These are phyloP conservation scores for Ochetophila trinervis DNA, from an alignment of 306 rosid species.

Conservation along the genomic window DNA sequence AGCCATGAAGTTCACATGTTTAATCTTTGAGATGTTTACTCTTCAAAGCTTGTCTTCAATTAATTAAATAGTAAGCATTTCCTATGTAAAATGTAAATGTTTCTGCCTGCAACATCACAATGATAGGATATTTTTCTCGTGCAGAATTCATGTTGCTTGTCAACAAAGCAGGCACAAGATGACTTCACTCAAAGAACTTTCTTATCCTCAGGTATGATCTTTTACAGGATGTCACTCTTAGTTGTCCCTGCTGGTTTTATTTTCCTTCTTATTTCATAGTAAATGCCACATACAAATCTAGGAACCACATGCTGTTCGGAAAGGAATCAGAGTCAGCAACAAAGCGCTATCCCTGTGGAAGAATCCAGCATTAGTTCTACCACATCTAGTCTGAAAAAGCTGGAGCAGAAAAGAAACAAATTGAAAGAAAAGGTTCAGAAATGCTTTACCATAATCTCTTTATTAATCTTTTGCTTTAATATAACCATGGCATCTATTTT, in stretches of 20 bases:
- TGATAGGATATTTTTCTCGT: slow-evolving; percentile 1
- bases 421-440: slow-evolving; percentile 45
- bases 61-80: background rate
- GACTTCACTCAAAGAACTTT: slow-evolving; percentile 36
- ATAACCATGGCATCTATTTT: too few species aligned
- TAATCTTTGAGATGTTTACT: background rate
- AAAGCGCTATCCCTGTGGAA: slow-evolving; percentile 22
- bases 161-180: slow-evolving; percentile 30
- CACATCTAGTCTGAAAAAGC: slow-evolving; percentile 31
- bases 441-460: slow-evolving; percentile 15
- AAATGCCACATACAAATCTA: slow-evolving; percentile 13
- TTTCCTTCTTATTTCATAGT: slow-evolving; percentile 24
- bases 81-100: background rate
- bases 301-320: slow-evolving; percentile 37
- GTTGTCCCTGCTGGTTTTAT: slow-evolving; percentile 11
- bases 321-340: slow-evolving; percentile 17
- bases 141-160: slow-evolving; percentile 48
- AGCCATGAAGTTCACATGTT: background rate
- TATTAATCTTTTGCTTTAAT: background rate
- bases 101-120: background rate
- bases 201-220: slow-evolving; percentile 41
- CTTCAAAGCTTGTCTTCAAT: background rate
- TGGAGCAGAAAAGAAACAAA: slow-evolving; percentile 44
- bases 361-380: slow-evolving; percentile 25
- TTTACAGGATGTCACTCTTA: slow-evolving; percentile 8